Percentiles rank a stretch among this genome's conserved stretches.
Conservation (phyloP, 169 alveolate species). For the Cryptosporidium canis region DNA sequence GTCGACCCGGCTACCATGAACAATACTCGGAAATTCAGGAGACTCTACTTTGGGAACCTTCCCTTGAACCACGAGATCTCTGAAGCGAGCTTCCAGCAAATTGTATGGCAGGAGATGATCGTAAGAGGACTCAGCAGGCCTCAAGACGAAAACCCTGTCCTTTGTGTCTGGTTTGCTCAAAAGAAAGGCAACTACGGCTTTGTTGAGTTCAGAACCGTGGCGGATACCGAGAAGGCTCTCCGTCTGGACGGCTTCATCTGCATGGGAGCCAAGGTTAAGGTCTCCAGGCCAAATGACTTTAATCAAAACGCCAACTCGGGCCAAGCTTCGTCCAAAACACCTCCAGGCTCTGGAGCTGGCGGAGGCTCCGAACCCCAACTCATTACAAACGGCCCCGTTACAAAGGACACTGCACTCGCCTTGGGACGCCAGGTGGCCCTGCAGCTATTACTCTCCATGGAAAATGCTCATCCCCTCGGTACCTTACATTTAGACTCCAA, state of each 20-base stretch:
- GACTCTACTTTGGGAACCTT: slow-evolving; percentile 89
- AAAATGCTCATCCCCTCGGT: not conserved
- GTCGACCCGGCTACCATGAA: slow-evolving; percentile 89
- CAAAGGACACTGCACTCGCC: not conserved
- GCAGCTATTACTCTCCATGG: not conserved
- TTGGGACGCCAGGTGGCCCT: not conserved
- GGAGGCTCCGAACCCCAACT: not conserved
- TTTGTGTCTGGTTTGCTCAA: slow-evolving; percentile 92
- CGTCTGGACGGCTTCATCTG: slow-evolving; percentile 91
- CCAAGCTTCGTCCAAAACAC: no score
- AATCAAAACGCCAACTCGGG: no score
- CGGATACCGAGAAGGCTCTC: slow-evolving; percentile 90
- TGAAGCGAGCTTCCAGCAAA: slow-evolving; percentile 87
- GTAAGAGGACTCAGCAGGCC: slow-evolving; percentile 85
- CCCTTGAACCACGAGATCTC: slow-evolving; percentile 89
- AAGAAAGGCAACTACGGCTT: slow-evolving; percentile 92
- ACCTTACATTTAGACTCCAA: not conserved
- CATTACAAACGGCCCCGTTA: not conserved
- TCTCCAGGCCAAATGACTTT: slow-evolving; percentile 91
- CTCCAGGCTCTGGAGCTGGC: no score
- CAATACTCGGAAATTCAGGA: slow-evolving; percentile 86
- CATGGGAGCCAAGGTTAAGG: slow-evolving; percentile 88
- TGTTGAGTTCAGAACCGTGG: slow-evolving; percentile 90
- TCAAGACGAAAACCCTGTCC: slow-evolving; percentile 88
- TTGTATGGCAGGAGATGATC: slow-evolving; percentile 89